A percentile compares a stretch with the other conserved stretches of the same genome.
phyloP scores from a whole-genome alignment of 164 flowering plant genomes.

The Cinnamomum chago region DNA sequence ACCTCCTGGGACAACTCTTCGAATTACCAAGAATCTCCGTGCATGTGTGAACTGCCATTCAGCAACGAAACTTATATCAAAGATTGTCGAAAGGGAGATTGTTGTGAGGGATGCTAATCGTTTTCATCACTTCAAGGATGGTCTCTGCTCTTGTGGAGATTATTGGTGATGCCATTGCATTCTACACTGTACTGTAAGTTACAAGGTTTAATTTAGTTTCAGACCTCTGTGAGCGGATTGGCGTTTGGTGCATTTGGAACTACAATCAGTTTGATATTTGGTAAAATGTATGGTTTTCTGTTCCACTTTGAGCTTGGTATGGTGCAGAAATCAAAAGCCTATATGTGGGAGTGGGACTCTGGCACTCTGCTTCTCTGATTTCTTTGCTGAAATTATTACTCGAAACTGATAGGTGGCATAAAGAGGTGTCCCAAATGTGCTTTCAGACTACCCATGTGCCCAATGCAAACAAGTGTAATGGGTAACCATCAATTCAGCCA shows the following conservation, averaged over 20 bases:
- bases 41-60: slow-evolving; percentile 35
- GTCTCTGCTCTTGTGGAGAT: slow-evolving; percentile 30
- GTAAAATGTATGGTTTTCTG: not conserved
- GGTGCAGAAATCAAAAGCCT: not conserved
- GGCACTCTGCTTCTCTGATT: not conserved
- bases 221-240: not conserved
- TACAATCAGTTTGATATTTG: not conserved
- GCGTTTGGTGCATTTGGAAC: not conserved
- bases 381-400: not conserved
- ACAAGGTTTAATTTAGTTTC: not conserved
- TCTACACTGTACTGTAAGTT: not conserved
- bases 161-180: slow-evolving; percentile 20
- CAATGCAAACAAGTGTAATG: too few relatives aligned
- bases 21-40: slow-evolving; percentile 31
- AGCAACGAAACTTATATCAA: slow-evolving; percentile 29
- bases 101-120: slow-evolving; percentile 29
- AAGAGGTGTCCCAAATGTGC: too few relatives aligned
- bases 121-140: slow-evolving; percentile 32
- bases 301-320: not conserved
- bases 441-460: too few relatives aligned
- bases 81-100: slow-evolving; percentile 29
- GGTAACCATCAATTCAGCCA: too few relatives aligned
- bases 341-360: not conserved
- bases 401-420: not conserved
- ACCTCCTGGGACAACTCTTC: slow-evolving; percentile 26